A percentile compares a stretch with the other conserved stretches of the same genome.
phyloP scores from a whole-genome alignment of 192 early-diverging fungal genomes.

The Rhizoclosmatium sp. region DNA sequence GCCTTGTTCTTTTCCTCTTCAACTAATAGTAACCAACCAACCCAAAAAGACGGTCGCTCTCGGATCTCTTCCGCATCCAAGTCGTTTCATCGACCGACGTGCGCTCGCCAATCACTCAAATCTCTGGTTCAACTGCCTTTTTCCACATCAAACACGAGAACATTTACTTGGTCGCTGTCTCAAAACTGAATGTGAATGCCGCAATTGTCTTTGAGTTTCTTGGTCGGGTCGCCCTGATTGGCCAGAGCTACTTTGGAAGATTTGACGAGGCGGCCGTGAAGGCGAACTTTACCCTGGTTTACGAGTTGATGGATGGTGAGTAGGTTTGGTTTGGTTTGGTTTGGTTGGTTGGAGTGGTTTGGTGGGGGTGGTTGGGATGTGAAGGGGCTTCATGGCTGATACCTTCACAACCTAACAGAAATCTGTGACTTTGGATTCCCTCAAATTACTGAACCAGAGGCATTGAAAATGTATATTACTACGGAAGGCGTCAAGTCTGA shows the following conservation, averaged over 20 bases:
- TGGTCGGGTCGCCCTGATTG: constrained; percentile 83
- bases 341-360: background rate
- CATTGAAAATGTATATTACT: constrained; percentile 82
- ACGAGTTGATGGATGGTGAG: constrained; percentile 62
- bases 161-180: constrained; percentile 91
- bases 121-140: constrained; percentile 86
- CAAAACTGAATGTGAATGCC: constrained; percentile 94
- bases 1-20: constrained; percentile 29
- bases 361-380: background rate
- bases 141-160: constrained; percentile 98
- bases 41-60: constrained; percentile 79
- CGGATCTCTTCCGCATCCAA: constrained; percentile 97
- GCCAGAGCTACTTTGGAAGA: constrained; percentile 86
- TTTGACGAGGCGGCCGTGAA: constrained; percentile 78
- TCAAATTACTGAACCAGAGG: constrained; percentile 80
- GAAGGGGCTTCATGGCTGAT: background rate
- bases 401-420: constrained; percentile 37
- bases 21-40: background rate
- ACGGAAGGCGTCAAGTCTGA: constrained; percentile 92
- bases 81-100: constrained; percentile 90
- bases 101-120: constrained; percentile 83
- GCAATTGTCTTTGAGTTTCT: constrained; percentile 94
- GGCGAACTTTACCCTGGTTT: constrained; percentile 63
- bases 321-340: background rate
- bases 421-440: constrained; percentile 81